Conservation (phyloP, 176 grass and related monocot species). For the Bothriochloa decipiens region DNA sequence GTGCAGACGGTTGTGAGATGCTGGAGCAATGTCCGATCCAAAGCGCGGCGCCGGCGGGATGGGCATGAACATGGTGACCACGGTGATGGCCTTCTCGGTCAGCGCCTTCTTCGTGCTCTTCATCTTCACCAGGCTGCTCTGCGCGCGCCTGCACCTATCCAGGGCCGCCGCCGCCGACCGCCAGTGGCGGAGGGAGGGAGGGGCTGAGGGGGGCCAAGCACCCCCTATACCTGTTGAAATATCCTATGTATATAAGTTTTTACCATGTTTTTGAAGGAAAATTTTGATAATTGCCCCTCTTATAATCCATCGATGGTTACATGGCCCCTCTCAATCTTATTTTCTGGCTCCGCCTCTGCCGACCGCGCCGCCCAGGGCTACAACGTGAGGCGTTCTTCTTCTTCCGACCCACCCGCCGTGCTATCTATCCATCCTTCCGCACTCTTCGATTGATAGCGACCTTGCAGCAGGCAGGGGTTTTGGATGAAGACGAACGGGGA, state of each 20-base stretch:
- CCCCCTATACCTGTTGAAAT: no score
- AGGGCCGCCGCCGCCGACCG: constrained; percentile 29
- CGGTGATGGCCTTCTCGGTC: constrained; percentile 78
- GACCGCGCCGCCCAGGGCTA: constrained; percentile 35
- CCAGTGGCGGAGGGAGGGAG: no score
- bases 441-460: background rate
- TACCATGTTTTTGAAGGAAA: no score
- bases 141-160: constrained; percentile 62
- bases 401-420: background rate
- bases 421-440: background rate
- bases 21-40: constrained; percentile 42
- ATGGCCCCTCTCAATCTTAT: no score
- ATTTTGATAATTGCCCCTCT: no score
- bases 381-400: background rate
- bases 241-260: no score
- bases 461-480: background rate
- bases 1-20: constrained; percentile 25
- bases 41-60: constrained; percentile 31
- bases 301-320: no score
- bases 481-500: background rate
- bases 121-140: constrained; percentile 75
- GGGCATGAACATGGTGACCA: constrained; percentile 68
- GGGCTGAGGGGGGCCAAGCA: no score
- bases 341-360: no score
- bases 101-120: constrained; percentile 80